Evolutionary conservation across 2,329 filamentous ascomycete genomes (phyloP).

Genomic region (Fusarium odoratissimum): DNA sequence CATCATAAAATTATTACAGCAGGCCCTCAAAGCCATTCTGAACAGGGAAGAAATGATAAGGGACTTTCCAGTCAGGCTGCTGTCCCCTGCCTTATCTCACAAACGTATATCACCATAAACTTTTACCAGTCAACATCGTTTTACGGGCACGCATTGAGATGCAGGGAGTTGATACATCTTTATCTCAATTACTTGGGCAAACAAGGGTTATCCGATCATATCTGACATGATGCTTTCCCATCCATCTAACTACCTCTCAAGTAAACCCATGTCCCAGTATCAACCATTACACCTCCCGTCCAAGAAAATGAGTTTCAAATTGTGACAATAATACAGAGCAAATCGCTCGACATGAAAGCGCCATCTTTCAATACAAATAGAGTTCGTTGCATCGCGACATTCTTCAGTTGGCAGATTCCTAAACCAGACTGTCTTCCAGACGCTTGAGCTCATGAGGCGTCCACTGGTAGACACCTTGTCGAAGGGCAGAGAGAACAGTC

Average conservation of each 20-base stretch:
- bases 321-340: slow-evolving; percentile 47
- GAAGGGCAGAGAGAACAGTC: slow-evolving; percentile 47
- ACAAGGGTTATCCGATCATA: slow-evolving; percentile 40
- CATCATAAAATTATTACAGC: background rate
- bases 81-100: background rate
- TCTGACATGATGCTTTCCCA: slow-evolving; percentile 42
- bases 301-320: slow-evolving; percentile 52
- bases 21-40: background rate
- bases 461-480: slow-evolving; percentile 52
- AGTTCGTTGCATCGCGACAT: slow-evolving; percentile 16
- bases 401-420: slow-evolving; percentile 47
- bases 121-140: background rate
- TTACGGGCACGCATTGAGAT: background rate
- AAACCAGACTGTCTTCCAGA: slow-evolving; percentile 48
- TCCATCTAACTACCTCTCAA: slow-evolving; percentile 44
- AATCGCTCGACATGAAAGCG: slow-evolving; percentile 44
- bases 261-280: slow-evolving; percentile 48
- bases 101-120: background rate
- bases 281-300: slow-evolving; percentile 49
- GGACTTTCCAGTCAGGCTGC: background rate
- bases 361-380: slow-evolving; percentile 32
- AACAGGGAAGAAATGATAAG: background rate
- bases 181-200: slow-evolving; percentile 32
- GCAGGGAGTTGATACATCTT: slow-evolving; percentile 11
- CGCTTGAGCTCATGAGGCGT: slow-evolving; percentile 48